Base-by-base conservation (phyloP, 768 basidiomycete genomes). In the Russula virescens region DNA sequence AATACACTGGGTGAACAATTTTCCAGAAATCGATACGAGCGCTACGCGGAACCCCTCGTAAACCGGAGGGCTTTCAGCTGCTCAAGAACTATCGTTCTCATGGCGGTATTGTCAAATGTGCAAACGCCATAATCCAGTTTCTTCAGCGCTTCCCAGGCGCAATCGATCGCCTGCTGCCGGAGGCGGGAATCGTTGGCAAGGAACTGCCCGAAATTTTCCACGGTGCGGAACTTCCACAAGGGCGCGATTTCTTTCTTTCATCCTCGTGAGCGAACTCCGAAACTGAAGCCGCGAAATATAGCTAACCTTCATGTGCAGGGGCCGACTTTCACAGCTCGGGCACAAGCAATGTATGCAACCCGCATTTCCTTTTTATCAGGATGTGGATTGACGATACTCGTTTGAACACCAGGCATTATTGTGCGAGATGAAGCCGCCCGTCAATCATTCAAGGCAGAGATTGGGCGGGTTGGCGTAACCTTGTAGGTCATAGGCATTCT, bases 61-160 rank as follows among this genome's bases (percentile, higher is more conserved):
- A 71, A 0, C 79, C 76, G 4, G 64, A 61, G 45, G 74, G 76
- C 0, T 89, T 89, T 68, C 82, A 85, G 64, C 76, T 91, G 1
- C 72, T 79, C 0, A 74, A 80, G 53, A 90, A 90, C 68, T 89
- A 87, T 66, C 81, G 88, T 6, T 88, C 86, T 0, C 86, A 89
- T 68, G 80, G 80, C 0, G 89, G 89, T 2, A 89, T 90, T 47
- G 83, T 90, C n/a, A 77, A 84, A 50, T 87, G 85, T 66, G 88
- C 88, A 0, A 81, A 84, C 55, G 81, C 80, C 0, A 73, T 89
- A 26, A 80, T 90, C 5, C 79, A 83, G n/a, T 71, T 89, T 1
- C 82, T 90, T 16, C 78, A 74, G 18, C 68, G 66, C 10, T 85
- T 85, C 60, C 83, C 84, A 0, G 71, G 84, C 66, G 75, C 84